Conservation (phyloP, 1,284 basidiomycete species). For the Sphagnurus paluster region DNA sequence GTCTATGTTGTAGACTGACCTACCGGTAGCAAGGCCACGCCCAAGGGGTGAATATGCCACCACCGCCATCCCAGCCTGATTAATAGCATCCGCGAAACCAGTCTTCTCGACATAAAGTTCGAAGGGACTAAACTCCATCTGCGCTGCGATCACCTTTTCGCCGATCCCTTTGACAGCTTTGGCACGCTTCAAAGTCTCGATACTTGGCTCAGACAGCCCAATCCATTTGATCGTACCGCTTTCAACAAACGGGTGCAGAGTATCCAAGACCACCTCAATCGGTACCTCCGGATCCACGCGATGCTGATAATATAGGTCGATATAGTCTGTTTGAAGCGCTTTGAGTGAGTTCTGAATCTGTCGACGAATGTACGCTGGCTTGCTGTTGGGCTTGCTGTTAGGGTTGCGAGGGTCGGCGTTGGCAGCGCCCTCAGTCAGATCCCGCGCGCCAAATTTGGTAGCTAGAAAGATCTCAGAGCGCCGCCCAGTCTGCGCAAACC, state of each 20-base stretch:
- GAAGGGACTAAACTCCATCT: slow-evolving; percentile 47
- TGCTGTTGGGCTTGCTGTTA: slow-evolving; percentile 22
- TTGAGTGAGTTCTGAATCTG: slow-evolving; percentile 22
- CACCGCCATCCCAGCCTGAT: slow-evolving; percentile 22
- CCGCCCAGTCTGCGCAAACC: slow-evolving; percentile 27
- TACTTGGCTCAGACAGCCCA: slow-evolving; percentile 45
- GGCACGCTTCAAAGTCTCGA: slow-evolving; percentile 43
- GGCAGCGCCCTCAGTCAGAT: slow-evolving; percentile 10
- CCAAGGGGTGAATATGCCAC: slow-evolving; percentile 26
- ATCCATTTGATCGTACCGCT: slow-evolving; percentile 39
- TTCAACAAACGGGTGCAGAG: slow-evolving; percentile 36
- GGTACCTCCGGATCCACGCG: slow-evolving; percentile 38
- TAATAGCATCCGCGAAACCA: slow-evolving; percentile 19
- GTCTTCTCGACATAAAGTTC: slow-evolving; percentile 20
- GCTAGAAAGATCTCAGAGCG: slow-evolving; percentile 31
- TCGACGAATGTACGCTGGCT: slow-evolving; percentile 25
- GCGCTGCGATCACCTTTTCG: slow-evolving; percentile 38
- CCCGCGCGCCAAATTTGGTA: slow-evolving; percentile 34
- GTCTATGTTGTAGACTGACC: too few species aligned
- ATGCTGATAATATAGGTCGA: slow-evolving; percentile 41
- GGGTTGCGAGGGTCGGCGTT: too few species aligned
- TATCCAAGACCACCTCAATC: slow-evolving; percentile 42
- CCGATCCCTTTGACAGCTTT: slow-evolving; percentile 27
- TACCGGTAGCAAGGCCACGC: slow-evolving; percentile 18
- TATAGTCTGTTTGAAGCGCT: slow-evolving; percentile 29